phyloP scores from a whole-genome alignment of 2,329 filamentous ascomycete genomes.

The Nemania diffusa region DNA sequence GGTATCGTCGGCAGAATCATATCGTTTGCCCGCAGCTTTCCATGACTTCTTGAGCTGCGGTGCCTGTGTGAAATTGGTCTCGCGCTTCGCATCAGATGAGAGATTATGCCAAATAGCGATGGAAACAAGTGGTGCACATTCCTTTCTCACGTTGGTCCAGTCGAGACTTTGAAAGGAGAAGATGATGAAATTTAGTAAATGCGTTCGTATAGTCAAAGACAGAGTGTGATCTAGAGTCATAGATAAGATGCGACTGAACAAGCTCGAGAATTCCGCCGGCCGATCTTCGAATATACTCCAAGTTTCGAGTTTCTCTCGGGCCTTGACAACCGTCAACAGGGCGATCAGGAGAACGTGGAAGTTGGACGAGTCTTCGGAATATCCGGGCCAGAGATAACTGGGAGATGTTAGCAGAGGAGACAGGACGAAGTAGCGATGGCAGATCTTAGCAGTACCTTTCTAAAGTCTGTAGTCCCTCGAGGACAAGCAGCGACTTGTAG shows the following conservation, averaged over 20 bases:
- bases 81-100: slow-evolving; percentile 78
- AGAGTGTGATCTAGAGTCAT: slow-evolving; percentile 81
- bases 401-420: slow-evolving; percentile 14
- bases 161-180: slow-evolving; percentile 94
- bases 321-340: slow-evolving; percentile 87
- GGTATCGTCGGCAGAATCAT: slow-evolving; percentile 83
- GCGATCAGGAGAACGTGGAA: slow-evolving; percentile 89
- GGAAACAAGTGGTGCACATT: slow-evolving; percentile 93
- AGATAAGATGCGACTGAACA: slow-evolving; percentile 90
- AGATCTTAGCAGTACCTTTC: slow-evolving; percentile 64
- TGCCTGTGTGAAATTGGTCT: slow-evolving; percentile 76
- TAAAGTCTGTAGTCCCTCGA: slow-evolving; percentile 90
- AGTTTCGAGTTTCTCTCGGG: slow-evolving; percentile 83
- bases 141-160: slow-evolving; percentile 87
- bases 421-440: background rate
- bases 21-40: slow-evolving; percentile 87
- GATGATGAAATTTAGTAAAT: slow-evolving; percentile 90
- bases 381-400: slow-evolving; percentile 92
- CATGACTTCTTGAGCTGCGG: slow-evolving; percentile 87
- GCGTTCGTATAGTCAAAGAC: slow-evolving; percentile 74
- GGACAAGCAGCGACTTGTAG: slow-evolving; percentile 78
- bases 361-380: slow-evolving; percentile 87
- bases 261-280: slow-evolving; percentile 82
- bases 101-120: slow-evolving; percentile 97
- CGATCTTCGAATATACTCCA: slow-evolving; percentile 86